Base-by-base conservation (phyloP, 2,329 filamentous ascomycete genomes). In the Microsporum canis region DNA sequence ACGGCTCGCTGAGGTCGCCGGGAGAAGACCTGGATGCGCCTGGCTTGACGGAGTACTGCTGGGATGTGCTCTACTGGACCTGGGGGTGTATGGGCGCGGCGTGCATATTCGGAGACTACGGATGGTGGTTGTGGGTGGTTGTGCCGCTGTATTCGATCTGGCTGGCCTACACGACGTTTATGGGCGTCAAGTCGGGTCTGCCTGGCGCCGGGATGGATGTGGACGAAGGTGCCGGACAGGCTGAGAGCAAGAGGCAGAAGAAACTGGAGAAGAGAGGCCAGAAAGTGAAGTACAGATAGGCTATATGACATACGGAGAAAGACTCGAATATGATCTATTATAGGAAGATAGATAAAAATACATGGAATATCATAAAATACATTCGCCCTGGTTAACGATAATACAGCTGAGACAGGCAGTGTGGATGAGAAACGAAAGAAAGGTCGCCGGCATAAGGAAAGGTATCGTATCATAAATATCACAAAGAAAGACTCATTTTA, bases 21-120 rank as follows among this genome's bases (percentile, higher is more conserved):
- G 92, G 94, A 49, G 91, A 97, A 72, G 94, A 99, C 73, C 83
- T 99, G 58, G 85, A 88, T 59, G 89, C 90, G 7, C 82, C 87
- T 38, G 94, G 94, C 3, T 77, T 99, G 78, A 97, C 92, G 8
- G 94, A 96, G 76, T 97, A 95, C 79, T 89, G 97, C 88, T 99
- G 95, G 82, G 94, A 99, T 76, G 84, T 96, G 57, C 79, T 96
- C 59, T 97, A 96, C 83, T 90, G 95, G 77, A 96, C 91, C 0
- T 96, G 91, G 86, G 85, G 84, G 8, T 88, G 86, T 60, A 78
- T 89, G 45, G 75, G 86, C 6, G 73, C 87, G n/a, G 91, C 87
- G 12, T 81, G 87, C 14, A 65, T 95, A 33, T 82, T 92, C 56
- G 94, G 94, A 3, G 91, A 96, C 72, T 87, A 87, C 77, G 88